Evolutionary conservation across 768 basidiomycete genomes (phyloP), one percentile per base, ranked within the genome.

Genomic region (Amanita pseudoporphyria): DNA sequence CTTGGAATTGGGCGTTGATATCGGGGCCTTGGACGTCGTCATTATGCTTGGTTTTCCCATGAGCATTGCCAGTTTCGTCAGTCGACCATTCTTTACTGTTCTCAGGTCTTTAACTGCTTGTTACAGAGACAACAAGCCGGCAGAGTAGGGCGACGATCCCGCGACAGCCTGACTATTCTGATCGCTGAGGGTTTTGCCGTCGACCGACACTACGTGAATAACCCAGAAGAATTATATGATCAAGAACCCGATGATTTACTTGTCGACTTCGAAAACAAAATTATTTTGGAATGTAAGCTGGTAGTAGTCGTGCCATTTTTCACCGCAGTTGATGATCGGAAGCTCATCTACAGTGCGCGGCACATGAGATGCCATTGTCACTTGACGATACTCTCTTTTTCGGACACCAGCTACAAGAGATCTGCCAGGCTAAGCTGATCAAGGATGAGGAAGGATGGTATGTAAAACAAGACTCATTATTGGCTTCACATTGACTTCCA

Each of bases 1-100:
- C 0, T 73, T 94, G 10, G 92, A 95, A 63, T 77, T 94, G 6
- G 90, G 90, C 12, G 84, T 92, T n/a, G 89, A 93, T 57, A 92
- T 93, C 31, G 90, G 88, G 13, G 78, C 75, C n/a, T 63, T 93
- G 45, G 92, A 94, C 59, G 87, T 85, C 6, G 91, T 94, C 36
- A 78, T 95, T 49, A 87, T 91, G 77, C 76, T 92, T 24, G 88
- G 88, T 1, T 91, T 94, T 61, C 91, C 91, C 0, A 71, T 77
- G 47, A 78, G 76, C 36, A 66, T 93, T 31, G 84, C 91, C 0
- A 92, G 87, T 56, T 85, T 91, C 51, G 89, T 91, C 51, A 57
- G 78, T 62, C 3, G 38, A 49, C 22, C 19, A 14, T 32, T 38
- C 43, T 24, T 22, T n/a, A 28, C 7, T 9, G 24, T 5, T 28